Evolutionary conservation across 306 rosid species (phyloP), one percentile per base, ranked within the genome.

Genomic region (Myrica gale): DNA sequence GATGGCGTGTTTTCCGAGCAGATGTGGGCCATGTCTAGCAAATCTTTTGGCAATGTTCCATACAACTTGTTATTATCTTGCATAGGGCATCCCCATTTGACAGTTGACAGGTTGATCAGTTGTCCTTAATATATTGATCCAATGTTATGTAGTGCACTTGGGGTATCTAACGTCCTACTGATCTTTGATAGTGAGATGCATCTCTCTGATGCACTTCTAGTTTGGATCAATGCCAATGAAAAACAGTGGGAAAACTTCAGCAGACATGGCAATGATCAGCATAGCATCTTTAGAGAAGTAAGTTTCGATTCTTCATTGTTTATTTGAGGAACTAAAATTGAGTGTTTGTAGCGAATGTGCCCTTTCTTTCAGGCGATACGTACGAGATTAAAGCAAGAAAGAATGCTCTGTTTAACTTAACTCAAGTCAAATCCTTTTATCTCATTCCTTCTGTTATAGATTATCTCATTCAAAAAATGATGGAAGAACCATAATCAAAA

Each of bases 171-270:
- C 78, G 76, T 77, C 23, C 52, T 72, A 46, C 71, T 72, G 47
- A 44, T 84, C 81, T 50, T 81, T 82, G 60, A 76, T 89, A 92
- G 97, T 77, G 97, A 92, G 80, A 82, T 88, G 92, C 84, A 87
- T 87, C 88, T 92, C 74, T 79, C 77, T 50, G 83, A 87, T 70
- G 93, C 90, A 55, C 89, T 92, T 82, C 78, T 85, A 71, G 77
- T 82, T 72, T 92, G 97, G 97, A 71, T 90, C 57, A 85, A 83
- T 68, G 85, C 84, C 72, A 81, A 84, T 70, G 19, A 60, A 67
- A 83, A 79, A 75, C 56, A 73, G 52, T 76, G 73, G 82, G 90
- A 87, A 82, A 80, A 61, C 77, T 68, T 16, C 65, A 78, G 76
- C 74, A 62, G 68, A 77, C 56, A 63, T 57, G 89, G 85, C 58